Evolutionary conservation across 2,329 filamentous ascomycete genomes (phyloP), one percentile per base, ranked within the genome.

Genomic region (Elsinoe arachidis): DNA sequence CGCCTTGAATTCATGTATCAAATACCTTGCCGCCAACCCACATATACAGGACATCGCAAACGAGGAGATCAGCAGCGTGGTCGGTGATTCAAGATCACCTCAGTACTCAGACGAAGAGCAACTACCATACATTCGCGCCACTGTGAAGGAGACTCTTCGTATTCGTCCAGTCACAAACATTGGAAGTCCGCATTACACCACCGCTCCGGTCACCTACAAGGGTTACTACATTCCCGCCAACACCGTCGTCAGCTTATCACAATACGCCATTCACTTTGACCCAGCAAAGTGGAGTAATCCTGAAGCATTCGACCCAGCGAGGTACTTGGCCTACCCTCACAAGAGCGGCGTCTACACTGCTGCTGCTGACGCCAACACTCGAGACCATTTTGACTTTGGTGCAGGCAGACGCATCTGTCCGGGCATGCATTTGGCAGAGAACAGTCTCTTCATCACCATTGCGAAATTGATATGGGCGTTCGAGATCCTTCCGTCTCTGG

Each of bases 401-500:
- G 73, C 71, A 7, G 78, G 78, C 0, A 69, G 78, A 5, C 70
- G 78, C 5, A 71, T 75, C 30, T 80, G 78, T 59, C 71, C 73
- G 1, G 78, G 78, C 0, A 74, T 79, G 61, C 78, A 83, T 54
- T 72, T 83, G 0, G 66, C 77, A 0, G 74, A 78, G 41, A 74
- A 78, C 0, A 80, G 74, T 0, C 69, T 82, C 41, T 74, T 68
- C 61, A 63, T 69, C 19, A 68, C 67, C 6, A 60, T 71, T 30
- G 63, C 66, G 15, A 67, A 67, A 44, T 23, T 73, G 19, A 63
- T 84, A 0, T 84, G 80, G 81, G 80, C 73, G 0, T 82, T 82
- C 23, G 58, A 65, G 4, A 66, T 67, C 23, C 33, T 55, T 15
- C 57, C 65, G 23, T 46, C 56, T 9, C 5, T 53, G 12, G 44